Conservation (phyloP, 2,329 filamentous ascomycete species). For the Fusarium brachygibbosum region DNA sequence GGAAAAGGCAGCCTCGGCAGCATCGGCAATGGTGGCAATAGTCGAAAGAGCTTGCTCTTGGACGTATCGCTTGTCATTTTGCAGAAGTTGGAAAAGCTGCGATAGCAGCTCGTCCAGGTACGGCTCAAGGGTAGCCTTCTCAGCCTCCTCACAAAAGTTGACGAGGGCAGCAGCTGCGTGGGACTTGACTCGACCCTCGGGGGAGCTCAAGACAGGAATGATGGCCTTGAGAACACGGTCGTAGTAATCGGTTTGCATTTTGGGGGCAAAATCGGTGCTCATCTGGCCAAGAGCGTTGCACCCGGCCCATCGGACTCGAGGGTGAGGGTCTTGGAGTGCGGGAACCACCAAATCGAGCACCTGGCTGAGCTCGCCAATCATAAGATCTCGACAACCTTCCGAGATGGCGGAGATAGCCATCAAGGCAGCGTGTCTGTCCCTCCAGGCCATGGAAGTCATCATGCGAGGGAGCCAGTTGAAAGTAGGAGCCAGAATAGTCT, state of each 20-base stretch:
- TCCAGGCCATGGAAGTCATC: conserved; percentile 96
- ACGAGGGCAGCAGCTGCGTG: conserved; percentile 98
- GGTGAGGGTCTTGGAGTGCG: conserved; percentile 88
- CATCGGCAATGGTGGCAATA: conserved; percentile 98
- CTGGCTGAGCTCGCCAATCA: conserved; percentile 94
- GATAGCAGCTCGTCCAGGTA: conserved; percentile 91
- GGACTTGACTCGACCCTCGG: conserved; percentile 94
- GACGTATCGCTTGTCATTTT: conserved; percentile 94
- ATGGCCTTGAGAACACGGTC: conserved; percentile 88
- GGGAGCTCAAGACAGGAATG: conserved; percentile 89
- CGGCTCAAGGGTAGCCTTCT: conserved; percentile 90
- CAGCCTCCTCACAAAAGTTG: conserved; percentile 98
- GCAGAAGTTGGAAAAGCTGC: conserved; percentile 87
- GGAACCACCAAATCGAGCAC: conserved; percentile 96
- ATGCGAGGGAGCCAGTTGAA: conserved; percentile 98
- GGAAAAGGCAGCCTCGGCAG: conserved; percentile 92
- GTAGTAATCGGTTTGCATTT: conserved; percentile 97
- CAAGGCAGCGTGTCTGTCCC: conserved; percentile 93
- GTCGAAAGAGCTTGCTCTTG: conserved; percentile 98
- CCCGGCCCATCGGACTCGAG: conserved; percentile 95
- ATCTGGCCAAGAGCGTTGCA: conserved; percentile 99
- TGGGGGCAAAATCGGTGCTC: conserved; percentile 98
- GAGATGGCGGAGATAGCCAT: conserved; percentile 99
- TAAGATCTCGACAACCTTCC: conserved; percentile 94
- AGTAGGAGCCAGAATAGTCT: conserved; percentile 90